These are phyloP conservation scores for Aspergillus caelatus DNA, from an alignment of 2,329 filamentous ascomycete genomes.

Conservation along the genomic window DNA sequence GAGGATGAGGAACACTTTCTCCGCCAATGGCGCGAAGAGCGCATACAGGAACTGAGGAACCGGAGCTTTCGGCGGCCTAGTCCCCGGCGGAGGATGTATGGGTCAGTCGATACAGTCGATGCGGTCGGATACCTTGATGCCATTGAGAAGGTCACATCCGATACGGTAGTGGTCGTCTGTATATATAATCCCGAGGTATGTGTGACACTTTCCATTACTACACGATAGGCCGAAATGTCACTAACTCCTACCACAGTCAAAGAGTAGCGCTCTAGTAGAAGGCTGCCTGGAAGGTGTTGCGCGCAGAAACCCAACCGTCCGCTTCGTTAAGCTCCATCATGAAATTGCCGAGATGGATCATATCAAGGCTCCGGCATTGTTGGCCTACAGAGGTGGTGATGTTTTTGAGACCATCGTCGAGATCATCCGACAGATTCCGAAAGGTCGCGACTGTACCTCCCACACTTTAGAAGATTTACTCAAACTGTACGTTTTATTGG, in stretches of 20 bases:
- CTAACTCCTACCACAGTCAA: slow-evolving; percentile 59
- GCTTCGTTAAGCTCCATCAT: slow-evolving; percentile 89
- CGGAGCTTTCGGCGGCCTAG: slow-evolving; percentile 70
- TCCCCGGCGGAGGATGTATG: slow-evolving; percentile 77
- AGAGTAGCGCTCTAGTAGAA: slow-evolving; percentile 78
- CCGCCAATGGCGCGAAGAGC: slow-evolving; percentile 78
- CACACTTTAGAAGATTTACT: slow-evolving; percentile 61
- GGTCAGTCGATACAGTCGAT: slow-evolving; percentile 80
- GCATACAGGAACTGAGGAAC: slow-evolving; percentile 75
- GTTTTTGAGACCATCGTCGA: slow-evolving; percentile 89
- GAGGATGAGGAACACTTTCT: slow-evolving; percentile 81
- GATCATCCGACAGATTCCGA: slow-evolving; percentile 80
- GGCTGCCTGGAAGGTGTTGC: slow-evolving; percentile 76
- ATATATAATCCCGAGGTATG: slow-evolving; percentile 86
- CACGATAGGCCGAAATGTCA: not conserved
- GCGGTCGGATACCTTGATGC: slow-evolving; percentile 93
- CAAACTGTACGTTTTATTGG: slow-evolving; percentile 51
- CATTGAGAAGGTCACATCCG: slow-evolving; percentile 81
- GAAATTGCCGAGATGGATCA: slow-evolving; percentile 93
- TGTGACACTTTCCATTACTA: slow-evolving; percentile 14
- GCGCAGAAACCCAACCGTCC: slow-evolving; percentile 67
- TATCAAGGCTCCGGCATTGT: slow-evolving; percentile 80
- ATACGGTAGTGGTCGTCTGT: slow-evolving; percentile 87
- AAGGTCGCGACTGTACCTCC: slow-evolving; percentile 53
- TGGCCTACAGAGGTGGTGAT: slow-evolving; percentile 88